A percentile compares a stretch with the other conserved stretches of the same genome.
These are phyloP conservation scores for Iberis pinnata DNA, from an alignment of 345 rosid species.

Conservation along the genomic window DNA sequence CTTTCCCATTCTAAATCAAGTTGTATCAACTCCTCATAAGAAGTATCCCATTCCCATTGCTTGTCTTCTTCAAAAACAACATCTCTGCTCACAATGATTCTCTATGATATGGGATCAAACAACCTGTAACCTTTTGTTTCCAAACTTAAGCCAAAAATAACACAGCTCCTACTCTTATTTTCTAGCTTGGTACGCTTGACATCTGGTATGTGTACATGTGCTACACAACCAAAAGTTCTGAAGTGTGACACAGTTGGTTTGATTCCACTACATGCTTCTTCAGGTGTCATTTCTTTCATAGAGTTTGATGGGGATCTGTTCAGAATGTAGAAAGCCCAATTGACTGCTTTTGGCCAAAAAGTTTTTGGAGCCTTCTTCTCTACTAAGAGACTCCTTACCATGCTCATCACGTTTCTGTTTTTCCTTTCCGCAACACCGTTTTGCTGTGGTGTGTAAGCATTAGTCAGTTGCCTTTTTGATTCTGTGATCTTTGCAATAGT, in stretches of 20 bases:
- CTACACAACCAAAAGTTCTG: neutral
- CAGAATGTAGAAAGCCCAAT: neutral
- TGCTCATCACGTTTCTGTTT: neutral
- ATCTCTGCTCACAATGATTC: neutral
- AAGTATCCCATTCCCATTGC: neutral
- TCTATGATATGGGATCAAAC: neutral
- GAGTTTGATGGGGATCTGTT: neutral
- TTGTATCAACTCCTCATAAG: neutral
- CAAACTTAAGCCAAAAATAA: too few species aligned
- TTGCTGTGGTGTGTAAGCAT: neutral
- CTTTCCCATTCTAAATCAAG: too few species aligned
- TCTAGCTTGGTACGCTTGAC: neutral
- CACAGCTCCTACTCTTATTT: slow-evolving; percentile 4
- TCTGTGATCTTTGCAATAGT: neutral
- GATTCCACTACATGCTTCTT: neutral
- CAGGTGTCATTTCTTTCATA: neutral
- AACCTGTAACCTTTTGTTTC: neutral
- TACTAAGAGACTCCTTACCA: neutral
- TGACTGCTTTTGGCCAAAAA: neutral
- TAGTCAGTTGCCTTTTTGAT: neutral
- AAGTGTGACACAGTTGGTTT: neutral
- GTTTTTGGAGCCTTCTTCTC: neutral
- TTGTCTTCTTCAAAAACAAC: neutral
- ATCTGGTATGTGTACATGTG: neutral
- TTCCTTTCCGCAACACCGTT: neutral